A percentile compares a stretch with the other conserved stretches of the same genome.
Conservation (phyloP, 495 filamentous ascomycete species). For the Podospora tetraspora region DNA sequence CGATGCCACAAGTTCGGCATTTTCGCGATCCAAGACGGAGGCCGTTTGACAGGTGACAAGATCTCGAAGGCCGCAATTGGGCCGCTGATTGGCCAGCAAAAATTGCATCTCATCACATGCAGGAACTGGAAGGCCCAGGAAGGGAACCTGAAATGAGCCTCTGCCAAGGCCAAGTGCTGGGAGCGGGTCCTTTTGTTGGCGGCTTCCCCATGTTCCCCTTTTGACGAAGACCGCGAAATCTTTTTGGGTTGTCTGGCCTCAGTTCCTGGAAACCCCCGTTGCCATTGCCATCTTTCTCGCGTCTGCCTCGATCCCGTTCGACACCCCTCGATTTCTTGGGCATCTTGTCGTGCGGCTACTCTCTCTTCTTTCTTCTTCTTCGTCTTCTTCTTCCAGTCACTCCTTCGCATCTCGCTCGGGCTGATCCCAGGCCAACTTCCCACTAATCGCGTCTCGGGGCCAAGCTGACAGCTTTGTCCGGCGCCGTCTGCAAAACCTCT, state of each 20-base stretch:
- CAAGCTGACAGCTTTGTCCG: not conserved
- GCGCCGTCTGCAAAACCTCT: slow-evolving; percentile 7
- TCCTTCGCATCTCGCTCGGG: slow-evolving; percentile 22
- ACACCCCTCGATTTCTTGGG: slow-evolving; percentile 13
- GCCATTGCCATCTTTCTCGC: slow-evolving; percentile 4
- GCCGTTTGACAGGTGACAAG: not conserved
- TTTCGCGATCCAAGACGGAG: not conserved
- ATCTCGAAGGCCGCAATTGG: not conserved
- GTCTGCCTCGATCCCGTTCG: not conserved
- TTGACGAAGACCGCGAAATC: slow-evolving; percentile 13
- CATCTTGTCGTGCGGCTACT: slow-evolving; percentile 3
- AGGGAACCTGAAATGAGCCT: slow-evolving; percentile 13
- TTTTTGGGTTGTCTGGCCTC: slow-evolving; percentile 10
- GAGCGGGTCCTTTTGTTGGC: slow-evolving; percentile 6
- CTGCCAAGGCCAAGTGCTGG: slow-evolving; percentile 3
- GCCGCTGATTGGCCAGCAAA: slow-evolving; percentile 14
- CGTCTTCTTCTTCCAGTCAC: slow-evolving; percentile 29
- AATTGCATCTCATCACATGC: slow-evolving; percentile 13
- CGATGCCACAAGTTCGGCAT: not conserved
- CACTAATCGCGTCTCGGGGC: not conserved
- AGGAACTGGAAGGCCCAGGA: slow-evolving; percentile 1
- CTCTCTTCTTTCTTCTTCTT: not conserved
- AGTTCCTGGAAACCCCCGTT: slow-evolving; percentile 3
- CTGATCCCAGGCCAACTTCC: slow-evolving; percentile 20
- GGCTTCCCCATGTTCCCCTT: slow-evolving; percentile 16